Percentiles rank a stretch among this genome's conserved stretches.
phyloP scores from a whole-genome alignment of 2,329 filamentous ascomycete species.

The Cladophialophora yegresii region DNA sequence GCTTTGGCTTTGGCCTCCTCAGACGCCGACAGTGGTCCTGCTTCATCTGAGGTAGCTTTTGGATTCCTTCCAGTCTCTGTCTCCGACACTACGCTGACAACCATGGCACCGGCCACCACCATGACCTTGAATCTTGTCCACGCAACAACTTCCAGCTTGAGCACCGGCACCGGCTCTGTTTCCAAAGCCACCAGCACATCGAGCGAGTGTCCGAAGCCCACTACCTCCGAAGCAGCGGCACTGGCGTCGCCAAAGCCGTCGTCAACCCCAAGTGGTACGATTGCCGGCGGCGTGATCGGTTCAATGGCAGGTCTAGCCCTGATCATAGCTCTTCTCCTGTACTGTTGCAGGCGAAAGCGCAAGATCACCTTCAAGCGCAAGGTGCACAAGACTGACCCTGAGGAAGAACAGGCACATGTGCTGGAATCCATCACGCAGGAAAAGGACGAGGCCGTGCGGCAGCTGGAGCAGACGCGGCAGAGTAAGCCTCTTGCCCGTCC shows the following conservation, averaged over 20 bases:
- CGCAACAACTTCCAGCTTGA: slow-evolving; percentile 15
- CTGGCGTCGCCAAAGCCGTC: not conserved
- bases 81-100: slow-evolving; percentile 17
- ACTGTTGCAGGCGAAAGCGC: slow-evolving; percentile 22
- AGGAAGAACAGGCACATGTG: slow-evolving; percentile 12
- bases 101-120: slow-evolving; percentile 19
- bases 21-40: not conserved
- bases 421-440: slow-evolving; percentile 14
- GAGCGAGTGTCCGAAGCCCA: slow-evolving; percentile 16
- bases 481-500: slow-evolving; percentile 14
- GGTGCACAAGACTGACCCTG: slow-evolving; percentile 14
- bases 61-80: slow-evolving; percentile 1
- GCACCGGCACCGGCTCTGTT: not conserved
- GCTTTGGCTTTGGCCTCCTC: not conserved
- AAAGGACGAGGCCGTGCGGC: slow-evolving; percentile 14
- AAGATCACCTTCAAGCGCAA: slow-evolving; percentile 30
- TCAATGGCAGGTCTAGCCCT: slow-evolving; percentile 29
- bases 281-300: slow-evolving; percentile 32
- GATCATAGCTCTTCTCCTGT: slow-evolving; percentile 24
- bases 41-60: slow-evolving; percentile 3
- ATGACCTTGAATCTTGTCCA: slow-evolving; percentile 24
- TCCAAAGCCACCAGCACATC: slow-evolving; percentile 3
- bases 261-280: slow-evolving; percentile 16
- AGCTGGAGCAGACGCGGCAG: slow-evolving; percentile 14
- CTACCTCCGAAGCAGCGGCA: slow-evolving; percentile 1